Evolutionary conservation across 768 basidiomycete genomes (phyloP), one percentile per base, ranked within the genome.

Genomic region (Tricholoma flavovirens): DNA sequence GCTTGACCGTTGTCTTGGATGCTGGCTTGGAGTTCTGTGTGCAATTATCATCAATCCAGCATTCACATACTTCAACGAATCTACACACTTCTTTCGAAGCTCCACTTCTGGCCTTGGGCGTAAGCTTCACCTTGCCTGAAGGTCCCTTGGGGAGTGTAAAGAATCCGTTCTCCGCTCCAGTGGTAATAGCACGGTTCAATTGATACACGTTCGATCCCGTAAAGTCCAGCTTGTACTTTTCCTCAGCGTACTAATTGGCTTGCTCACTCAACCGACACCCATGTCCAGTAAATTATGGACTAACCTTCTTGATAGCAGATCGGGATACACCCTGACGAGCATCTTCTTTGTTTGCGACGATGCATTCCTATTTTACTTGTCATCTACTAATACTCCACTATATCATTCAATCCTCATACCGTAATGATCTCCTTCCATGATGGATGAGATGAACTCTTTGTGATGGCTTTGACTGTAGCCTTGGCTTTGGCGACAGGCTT

Each of bases 221-320:
- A 61, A 87, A 81, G 62, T 86, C 83, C 59, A 96, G 72, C 60
- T 83, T 78, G 77, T 92, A 95, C 62, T 80, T 83, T 62, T 90
- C 84, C 69, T 92, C 88, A 49, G 94, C 86, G 70, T 74, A 96
- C 90, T 93, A 51, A 56, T 43, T 58, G 32, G 40, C 42, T 26
- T 5, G 6, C 64, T 65, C 56, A 65, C 15, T 29, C 46, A 48
- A 22, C 26, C 2, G 9, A 53, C 38, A 30, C 19, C 57, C 10
- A 11, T 11, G 26, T 42, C 19, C 6, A 19, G 19, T 17, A 48
- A 51, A 21, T 32, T 17, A 32, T 38, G 50, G n/a, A 24, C 11
- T 61, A 56, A 89, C 86, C 81, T 90, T 90, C 83, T 94, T 95
- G 71, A 94, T 87, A 6, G 78, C 78, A 19, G 75, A 72, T 49